Evolutionary conservation across 2,329 filamentous ascomycete genomes (phyloP), one percentile per base, ranked within the genome.

Genomic region (Colletotrichum neosansevieriae): DNA sequence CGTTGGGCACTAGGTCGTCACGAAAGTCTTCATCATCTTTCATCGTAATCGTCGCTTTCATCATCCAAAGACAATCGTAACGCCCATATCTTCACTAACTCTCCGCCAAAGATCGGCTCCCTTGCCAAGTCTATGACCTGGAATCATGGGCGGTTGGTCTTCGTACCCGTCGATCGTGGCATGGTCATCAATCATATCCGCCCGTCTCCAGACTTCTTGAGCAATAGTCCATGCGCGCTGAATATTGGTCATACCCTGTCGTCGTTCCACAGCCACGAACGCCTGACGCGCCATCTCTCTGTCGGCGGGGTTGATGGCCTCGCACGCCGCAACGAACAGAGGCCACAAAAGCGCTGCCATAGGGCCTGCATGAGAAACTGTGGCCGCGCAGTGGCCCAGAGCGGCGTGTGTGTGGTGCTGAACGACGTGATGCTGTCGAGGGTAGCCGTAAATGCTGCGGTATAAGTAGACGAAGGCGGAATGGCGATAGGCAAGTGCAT

Each of bases 231-330:
- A 89, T 3, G 88, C 85, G 69, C 87, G 81, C 70, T 83, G 83
- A 65, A 91, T 90, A 72, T 91, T 91, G 17, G 83, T 84, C 89
- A 91, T 91, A 19, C 89, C 88, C 75, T 91, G 89, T 17, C 88
- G 79, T 60, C 79, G 81, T 66, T 86, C 84, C 9, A 89, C 81
- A 5, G 84, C 84, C 4, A 77, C 75, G 72, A 91, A 90, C 0
- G 86, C 80, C 62, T 79, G 79, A 29, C 80, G 76, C 4, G 88
- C 86, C 17, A 87, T 76, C 6, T 79, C 79, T 15, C 88, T 79
- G 73, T 91, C 88, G 9, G 78, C 79, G 1, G 75, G 72, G 15
- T 75, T 80, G 9, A 81, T 77, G 0, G 88, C 88, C 75, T 91
- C 89, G 73, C 88, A 90, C 1, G 87, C 84, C 2, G 88, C 86